Conservation (phyloP, 495 filamentous ascomycete genomes). For the Sordaria brevicollis region DNA sequence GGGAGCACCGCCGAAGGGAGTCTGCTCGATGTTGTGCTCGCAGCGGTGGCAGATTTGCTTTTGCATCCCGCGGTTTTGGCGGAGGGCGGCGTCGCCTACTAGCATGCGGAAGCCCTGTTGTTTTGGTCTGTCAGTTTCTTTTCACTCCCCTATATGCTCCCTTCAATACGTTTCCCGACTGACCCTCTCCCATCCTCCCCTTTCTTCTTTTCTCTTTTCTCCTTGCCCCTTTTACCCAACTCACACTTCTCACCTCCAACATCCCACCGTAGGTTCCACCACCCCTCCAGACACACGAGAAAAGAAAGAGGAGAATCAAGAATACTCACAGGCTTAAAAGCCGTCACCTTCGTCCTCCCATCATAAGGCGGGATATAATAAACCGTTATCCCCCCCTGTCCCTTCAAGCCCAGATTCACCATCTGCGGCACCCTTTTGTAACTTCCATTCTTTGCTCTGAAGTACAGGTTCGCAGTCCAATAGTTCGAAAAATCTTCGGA, state of each 20-base stretch:
- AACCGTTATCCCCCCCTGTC: constrained; percentile 33
- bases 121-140: neutral
- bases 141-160: no score
- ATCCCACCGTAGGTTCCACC: no score
- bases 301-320: neutral
- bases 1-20: constrained; percentile 41
- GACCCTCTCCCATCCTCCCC: neutral
- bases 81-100: constrained; percentile 26
- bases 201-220: no score
- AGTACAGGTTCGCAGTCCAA: constrained; percentile 37
- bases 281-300: constrained; percentile 5
- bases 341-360: constrained; percentile 32
- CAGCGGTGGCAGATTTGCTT: constrained; percentile 40
- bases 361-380: constrained; percentile 42
- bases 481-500: constrained; percentile 36
- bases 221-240: no score
- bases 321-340: constrained; percentile 25
- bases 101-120: constrained; percentile 33
- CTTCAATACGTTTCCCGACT: no score
- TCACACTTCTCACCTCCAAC: no score
- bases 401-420: constrained; percentile 33
- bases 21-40: constrained; percentile 32
- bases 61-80: constrained; percentile 20
- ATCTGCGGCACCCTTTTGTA: constrained; percentile 39
- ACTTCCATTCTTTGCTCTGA: constrained; percentile 34